These are phyloP conservation scores for Sugiyamaella boreocaroliniensis DNA, from an alignment of 805 yeast genomes.

Conservation along the genomic window DNA sequence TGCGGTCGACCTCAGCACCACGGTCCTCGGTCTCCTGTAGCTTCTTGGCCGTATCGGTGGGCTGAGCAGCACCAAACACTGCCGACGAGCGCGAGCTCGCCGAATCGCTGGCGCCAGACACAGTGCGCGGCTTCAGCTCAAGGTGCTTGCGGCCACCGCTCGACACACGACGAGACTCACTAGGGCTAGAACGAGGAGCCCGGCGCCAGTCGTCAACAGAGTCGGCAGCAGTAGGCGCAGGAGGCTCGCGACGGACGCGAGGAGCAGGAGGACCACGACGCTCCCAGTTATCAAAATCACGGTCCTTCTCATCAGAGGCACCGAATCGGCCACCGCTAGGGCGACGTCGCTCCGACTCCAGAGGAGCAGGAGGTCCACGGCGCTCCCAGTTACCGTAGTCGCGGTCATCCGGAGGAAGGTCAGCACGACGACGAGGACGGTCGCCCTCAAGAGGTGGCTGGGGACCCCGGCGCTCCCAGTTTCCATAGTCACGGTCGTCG, in stretches of 20 bases:
- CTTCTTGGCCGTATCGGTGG: slow-evolving; percentile 68
- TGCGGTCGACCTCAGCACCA: slow-evolving; percentile 10
- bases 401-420: slow-evolving; percentile 37
- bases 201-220: slow-evolving; percentile 27
- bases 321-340: slow-evolving; percentile 19
- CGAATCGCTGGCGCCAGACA: slow-evolving; percentile 19
- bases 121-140: slow-evolving; percentile 34
- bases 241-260: slow-evolving; percentile 32
- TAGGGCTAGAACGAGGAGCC: slow-evolving; percentile 21
- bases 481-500: slow-evolving; percentile 44
- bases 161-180: slow-evolving; percentile 18
- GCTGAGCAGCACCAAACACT: slow-evolving; percentile 82
- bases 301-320: slow-evolving; percentile 30
- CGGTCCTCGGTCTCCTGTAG: slow-evolving; percentile 52
- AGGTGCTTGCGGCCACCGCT: slow-evolving; percentile 29
- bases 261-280: slow-evolving; percentile 15
- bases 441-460: slow-evolving; percentile 46
- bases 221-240: slow-evolving; percentile 15
- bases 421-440: slow-evolving; percentile 10
- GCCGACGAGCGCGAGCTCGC: slow-evolving; percentile 28
- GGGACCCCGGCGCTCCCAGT: slow-evolving; percentile 38
- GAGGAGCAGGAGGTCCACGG: slow-evolving; percentile 24
- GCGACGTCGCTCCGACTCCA: slow-evolving; percentile 4
- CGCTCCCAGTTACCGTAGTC: slow-evolving; percentile 36
- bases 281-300: slow-evolving; percentile 39